phyloP scores from a whole-genome alignment of 441 rosid genomes.

The Oxalis stricta region DNA sequence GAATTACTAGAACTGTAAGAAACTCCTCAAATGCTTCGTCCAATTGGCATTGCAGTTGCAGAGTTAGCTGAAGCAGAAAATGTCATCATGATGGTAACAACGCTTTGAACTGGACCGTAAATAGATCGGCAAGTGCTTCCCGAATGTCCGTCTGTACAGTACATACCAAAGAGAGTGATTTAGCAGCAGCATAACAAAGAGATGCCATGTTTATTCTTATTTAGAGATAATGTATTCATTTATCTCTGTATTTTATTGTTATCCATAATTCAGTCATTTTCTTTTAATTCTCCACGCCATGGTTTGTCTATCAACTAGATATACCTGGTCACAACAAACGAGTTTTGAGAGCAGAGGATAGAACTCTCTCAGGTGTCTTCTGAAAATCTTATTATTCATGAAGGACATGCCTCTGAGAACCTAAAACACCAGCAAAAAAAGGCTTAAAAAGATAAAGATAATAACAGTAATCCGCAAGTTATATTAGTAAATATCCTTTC shows the following conservation, averaged over 20 bases:
- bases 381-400: slow-evolving; percentile 77
- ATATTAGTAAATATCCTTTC: neutral
- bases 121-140: slow-evolving; percentile 85
- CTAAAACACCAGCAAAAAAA: slow-evolving; percentile 29
- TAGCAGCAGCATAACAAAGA: neutral
- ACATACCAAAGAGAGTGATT: slow-evolving; percentile 1
- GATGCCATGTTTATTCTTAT: no score
- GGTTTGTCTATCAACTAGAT: slow-evolving; percentile 3
- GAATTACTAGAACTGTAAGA: no score
- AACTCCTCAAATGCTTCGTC: no score
- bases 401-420: slow-evolving; percentile 92
- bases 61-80: no score
- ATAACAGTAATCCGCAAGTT: neutral
- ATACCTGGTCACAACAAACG: slow-evolving; percentile 96
- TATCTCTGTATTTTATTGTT: no score
- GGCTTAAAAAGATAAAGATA: neutral
- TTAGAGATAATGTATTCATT: no score
- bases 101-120: slow-evolving; percentile 72
- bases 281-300: neutral
- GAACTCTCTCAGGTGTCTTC: slow-evolving; percentile 76
- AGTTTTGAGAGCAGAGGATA: slow-evolving; percentile 92
- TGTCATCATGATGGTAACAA: slow-evolving; percentile 69
- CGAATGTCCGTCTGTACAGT: slow-evolving; percentile 84
- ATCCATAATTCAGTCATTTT: neutral
- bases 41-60: no score